Conservation (phyloP, 768 basidiomycete genomes). For the Tephrocybe sp. region DNA sequence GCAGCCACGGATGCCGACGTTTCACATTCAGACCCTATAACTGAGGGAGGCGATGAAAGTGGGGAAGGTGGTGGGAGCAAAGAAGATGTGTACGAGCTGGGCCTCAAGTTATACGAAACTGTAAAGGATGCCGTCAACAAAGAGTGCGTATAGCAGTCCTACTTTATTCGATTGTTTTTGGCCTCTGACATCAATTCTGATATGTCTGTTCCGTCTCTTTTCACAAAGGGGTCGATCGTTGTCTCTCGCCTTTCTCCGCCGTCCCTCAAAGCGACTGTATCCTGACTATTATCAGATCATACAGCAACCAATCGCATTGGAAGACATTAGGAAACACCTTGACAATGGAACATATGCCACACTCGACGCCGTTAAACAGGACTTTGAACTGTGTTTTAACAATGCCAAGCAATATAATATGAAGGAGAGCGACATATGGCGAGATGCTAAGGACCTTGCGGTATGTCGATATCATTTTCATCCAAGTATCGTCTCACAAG, state of each 20-base stretch:
- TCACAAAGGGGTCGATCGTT: conserved; percentile 56
- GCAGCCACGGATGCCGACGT: conserved; percentile 40
- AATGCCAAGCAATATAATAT: conserved; percentile 84
- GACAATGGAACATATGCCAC: conserved; percentile 57
- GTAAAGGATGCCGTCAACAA: conserved; percentile 83
- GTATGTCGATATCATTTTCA: conserved; percentile 39
- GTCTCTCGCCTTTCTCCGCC: conserved; percentile 62
- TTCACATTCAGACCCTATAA: conserved; percentile 31
- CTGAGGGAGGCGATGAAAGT: conserved; percentile 15
- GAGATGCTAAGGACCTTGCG: conserved; percentile 78
- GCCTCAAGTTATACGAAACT: conserved; percentile 70
- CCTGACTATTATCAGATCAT: conserved; percentile 88
- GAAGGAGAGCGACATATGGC: conserved; percentile 75
- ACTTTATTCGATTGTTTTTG: conserved; percentile 41
- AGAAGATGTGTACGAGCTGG: conserved; percentile 59
- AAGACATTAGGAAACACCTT: conserved; percentile 83
- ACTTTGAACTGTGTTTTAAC: conserved; percentile 75
- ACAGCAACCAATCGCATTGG: conserved; percentile 78
- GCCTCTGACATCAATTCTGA: conserved; percentile 25
- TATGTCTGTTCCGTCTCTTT: conserved; percentile 23
- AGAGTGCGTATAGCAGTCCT: conserved; percentile 72
- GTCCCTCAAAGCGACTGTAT: conserved; percentile 70
- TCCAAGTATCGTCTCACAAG: conserved; percentile 3
- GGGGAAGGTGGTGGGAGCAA: conserved; percentile 22
- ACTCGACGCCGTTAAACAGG: conserved; percentile 63